These are phyloP conservation scores for Ustilago shanxiensis DNA, from an alignment of 1,284 basidiomycete genomes.

Conservation along the genomic window DNA sequence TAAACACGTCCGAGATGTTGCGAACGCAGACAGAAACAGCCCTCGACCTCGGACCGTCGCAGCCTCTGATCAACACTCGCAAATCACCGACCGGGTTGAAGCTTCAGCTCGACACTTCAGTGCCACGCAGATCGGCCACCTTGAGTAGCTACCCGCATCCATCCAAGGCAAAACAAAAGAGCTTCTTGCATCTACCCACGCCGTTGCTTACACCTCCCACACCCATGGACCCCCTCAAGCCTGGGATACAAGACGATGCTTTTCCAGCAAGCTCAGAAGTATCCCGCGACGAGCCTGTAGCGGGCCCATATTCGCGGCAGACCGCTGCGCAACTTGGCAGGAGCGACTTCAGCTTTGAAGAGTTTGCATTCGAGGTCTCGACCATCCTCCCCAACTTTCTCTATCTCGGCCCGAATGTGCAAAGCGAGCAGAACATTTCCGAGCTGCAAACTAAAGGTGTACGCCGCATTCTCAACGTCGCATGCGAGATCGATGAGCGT, in stretches of 20 bases:
- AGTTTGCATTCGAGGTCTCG: constrained; percentile 51
- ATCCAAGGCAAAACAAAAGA: constrained; percentile 10
- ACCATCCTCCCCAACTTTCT: constrained; percentile 87
- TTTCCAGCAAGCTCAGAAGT: not conserved
- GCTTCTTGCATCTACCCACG: constrained; percentile 5
- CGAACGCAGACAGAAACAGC: constrained; percentile 25
- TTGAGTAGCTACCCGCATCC: constrained; percentile 36
- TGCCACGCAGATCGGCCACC: constrained; percentile 40
- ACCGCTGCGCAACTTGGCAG: constrained; percentile 4
- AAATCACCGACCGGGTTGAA: constrained; percentile 33
- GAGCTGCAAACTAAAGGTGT: constrained; percentile 83
- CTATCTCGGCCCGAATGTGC: constrained; percentile 90
- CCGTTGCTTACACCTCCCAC: constrained; percentile 10
- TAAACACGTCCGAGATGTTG: constrained; percentile 57
- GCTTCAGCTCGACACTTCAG: constrained; percentile 40
- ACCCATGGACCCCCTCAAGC: not conserved
- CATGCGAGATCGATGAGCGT: constrained; percentile 75
- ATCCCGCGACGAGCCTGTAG: not conserved
- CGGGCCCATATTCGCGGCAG: not conserved
- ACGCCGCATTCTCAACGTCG: constrained; percentile 88
- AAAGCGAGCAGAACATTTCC: constrained; percentile 79
- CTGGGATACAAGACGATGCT: not conserved
- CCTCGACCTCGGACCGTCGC: constrained; percentile 7
- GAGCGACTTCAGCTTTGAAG: constrained; percentile 20
- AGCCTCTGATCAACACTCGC: constrained; percentile 4